phyloP scores from a whole-genome alignment of 2,329 filamentous ascomycete genomes.

The Pseudodiploospora longispora region DNA sequence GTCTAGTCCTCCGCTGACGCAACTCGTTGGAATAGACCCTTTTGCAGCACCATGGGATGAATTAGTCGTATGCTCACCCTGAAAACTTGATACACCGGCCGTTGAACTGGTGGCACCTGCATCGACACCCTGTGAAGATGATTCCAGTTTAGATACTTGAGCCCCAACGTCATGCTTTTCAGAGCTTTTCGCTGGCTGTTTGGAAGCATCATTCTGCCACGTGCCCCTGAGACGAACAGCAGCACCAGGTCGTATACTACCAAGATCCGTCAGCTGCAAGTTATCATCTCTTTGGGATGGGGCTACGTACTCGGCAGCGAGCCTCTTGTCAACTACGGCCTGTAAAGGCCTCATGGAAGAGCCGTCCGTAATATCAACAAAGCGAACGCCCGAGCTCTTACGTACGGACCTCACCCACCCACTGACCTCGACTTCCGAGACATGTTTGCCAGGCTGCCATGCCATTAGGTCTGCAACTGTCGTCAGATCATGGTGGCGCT shows the following conservation, averaged over 20 bases:
- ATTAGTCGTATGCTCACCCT: neutral
- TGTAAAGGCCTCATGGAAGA: conserved; percentile 74
- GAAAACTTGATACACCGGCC: neutral
- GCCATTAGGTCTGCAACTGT: conserved; percentile 50
- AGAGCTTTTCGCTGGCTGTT: neutral
- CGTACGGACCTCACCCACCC: conserved; percentile 80
- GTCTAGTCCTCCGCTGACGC: neutral
- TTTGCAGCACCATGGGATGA: neutral
- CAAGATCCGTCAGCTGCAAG: conserved; percentile 5
- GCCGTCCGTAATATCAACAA: conserved; percentile 81
- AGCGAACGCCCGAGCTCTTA: conserved; percentile 75
- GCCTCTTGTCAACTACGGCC: conserved; percentile 64
- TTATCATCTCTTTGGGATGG: conserved; percentile 1
- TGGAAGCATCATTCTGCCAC: conserved; percentile 44
- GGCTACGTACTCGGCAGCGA: conserved; percentile 61
- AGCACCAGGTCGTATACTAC: conserved; percentile 70
- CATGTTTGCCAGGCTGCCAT: conserved; percentile 33
- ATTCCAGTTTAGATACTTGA: neutral
- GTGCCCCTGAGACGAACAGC: conserved; percentile 70
- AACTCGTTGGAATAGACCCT: neutral
- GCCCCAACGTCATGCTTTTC: neutral
- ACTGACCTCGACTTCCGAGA: conserved; percentile 52
- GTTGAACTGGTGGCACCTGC: too few species aligned
- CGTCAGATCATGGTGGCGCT: conserved; percentile 25
- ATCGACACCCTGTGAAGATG: too few species aligned